Evolutionary conservation across 108 stramenopile species (phyloP), one percentile per base, ranked within the genome.

Genomic region (Cyclotella kingstonii): DNA sequence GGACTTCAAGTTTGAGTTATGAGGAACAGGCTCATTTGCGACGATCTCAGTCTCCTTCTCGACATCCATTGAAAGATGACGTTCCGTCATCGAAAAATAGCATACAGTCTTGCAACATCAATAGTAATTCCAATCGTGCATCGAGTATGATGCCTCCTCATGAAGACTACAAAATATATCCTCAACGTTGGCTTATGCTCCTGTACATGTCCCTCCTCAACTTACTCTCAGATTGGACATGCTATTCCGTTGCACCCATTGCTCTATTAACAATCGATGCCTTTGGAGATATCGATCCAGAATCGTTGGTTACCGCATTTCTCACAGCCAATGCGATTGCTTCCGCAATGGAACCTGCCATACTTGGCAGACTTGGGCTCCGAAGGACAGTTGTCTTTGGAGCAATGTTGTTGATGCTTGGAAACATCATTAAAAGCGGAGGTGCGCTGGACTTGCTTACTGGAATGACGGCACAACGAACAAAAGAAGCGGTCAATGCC

Each of bases 201-300:
- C 38, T 84, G 10, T 94, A 94, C 83, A 89, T 94, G 88, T 86
- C 85, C 25, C 28, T 86, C 15, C 70, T 94, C 47, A 91, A 91
- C 50, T 79, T 94, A 3, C 71, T 94, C 27, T 89, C 87, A 14
- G 90, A 92, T 51, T 92, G 90, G 90, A 94, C 89, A 5, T 94
- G 93, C 48, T 94, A 89, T 60, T 84, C 84, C 42, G 88, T 89
- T 19, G 93, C 93, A 14, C 89, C 93, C 22, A 90, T 93, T 50
- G 85, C 92, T 1, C 18, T 87, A 3, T 42, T 93, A 76, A 39
- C 81, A 60, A 48, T 73, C 21, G 55, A 89, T 14, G 87, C 86
- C 2, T 93, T 85, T 71, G 68, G 85, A 57, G 91, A 81, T 22
- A 81, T 93, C 44, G 84, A 93, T 63, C 87, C 92, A 8, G 92